These are phyloP conservation scores for Collybia sordida DNA, from an alignment of 768 basidiomycete species.

Conservation along the genomic window DNA sequence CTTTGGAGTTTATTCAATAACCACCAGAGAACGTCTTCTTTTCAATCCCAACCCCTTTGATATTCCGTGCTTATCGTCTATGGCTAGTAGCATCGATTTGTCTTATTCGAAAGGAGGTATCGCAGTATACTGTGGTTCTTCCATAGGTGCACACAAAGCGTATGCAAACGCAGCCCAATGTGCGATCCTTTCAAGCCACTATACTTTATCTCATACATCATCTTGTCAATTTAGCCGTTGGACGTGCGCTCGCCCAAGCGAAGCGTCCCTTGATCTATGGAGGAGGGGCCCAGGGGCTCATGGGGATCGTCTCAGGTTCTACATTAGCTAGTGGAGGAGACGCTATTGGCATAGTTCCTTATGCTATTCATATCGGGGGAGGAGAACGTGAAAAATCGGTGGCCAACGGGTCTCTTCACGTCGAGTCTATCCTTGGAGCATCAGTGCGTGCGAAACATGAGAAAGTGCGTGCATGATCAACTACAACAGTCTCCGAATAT, in stretches of 20 bases:
- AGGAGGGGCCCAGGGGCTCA: slow-evolving; percentile 80
- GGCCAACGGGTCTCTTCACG: slow-evolving; percentile 18
- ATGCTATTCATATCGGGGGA: slow-evolving; percentile 67
- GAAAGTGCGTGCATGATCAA: not conserved
- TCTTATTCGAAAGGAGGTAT: slow-evolving; percentile 27
- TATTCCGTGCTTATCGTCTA: not conserved
- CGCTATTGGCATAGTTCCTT: slow-evolving; percentile 78
- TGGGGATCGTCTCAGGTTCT: slow-evolving; percentile 77
- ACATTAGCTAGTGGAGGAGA: slow-evolving; percentile 66
- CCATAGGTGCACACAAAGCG: slow-evolving; percentile 57
- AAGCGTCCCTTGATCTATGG: slow-evolving; percentile 80
- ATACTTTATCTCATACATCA: slow-evolving; percentile 1
- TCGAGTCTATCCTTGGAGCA: slow-evolving; percentile 1
- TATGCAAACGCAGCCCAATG: slow-evolving; percentile 70
- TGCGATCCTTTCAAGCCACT: slow-evolving; percentile 33
- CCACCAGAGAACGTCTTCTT: too few species aligned
- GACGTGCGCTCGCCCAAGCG: slow-evolving; percentile 62
- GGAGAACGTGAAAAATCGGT: slow-evolving; percentile 57
- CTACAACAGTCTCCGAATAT: too few species aligned
- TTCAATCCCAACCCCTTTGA: not conserved
- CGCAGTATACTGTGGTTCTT: slow-evolving; percentile 88
- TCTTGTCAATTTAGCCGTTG: slow-evolving; percentile 54
- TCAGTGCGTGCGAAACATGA: not conserved
- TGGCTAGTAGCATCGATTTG: slow-evolving; percentile 2
- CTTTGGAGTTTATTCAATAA: too few species aligned